These are phyloP conservation scores for Ogataea siamensis DNA, from an alignment of 805 yeast genomes.

Conservation along the genomic window DNA sequence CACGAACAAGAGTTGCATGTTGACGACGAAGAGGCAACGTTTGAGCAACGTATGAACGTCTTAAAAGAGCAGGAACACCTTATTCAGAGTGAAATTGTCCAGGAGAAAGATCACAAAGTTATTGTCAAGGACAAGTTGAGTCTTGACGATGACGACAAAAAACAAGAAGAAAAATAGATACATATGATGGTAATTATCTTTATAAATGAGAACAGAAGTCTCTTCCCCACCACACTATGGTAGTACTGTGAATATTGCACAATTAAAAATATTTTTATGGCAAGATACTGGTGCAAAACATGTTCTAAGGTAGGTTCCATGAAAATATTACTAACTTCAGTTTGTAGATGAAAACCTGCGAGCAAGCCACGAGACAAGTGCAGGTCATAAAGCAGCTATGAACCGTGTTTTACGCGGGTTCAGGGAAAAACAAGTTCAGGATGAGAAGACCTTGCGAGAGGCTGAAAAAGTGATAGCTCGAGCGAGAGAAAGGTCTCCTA, in stretches of 20 bases:
- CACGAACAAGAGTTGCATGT: conserved; percentile 93
- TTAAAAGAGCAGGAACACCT: conserved; percentile 76
- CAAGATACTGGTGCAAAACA: conserved; percentile 37
- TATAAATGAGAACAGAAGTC: not conserved
- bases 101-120: conserved; percentile 63
- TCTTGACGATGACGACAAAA: conserved; percentile 47
- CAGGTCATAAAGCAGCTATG: conserved; percentile 31
- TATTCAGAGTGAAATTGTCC: conserved; percentile 85
- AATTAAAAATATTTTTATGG: too few relatives aligned
- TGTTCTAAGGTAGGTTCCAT: conserved; percentile 35
- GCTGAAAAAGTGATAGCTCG: conserved; percentile 20
- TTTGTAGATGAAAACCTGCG: conserved; percentile 38
- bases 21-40: conserved; percentile 60
- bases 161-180: conserved; percentile 1
- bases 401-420: conserved; percentile 26
- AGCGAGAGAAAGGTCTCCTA: conserved; percentile 3
- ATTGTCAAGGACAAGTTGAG: conserved; percentile 61
- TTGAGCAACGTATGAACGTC: conserved; percentile 68
- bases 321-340: conserved; percentile 22
- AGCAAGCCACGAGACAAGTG: conserved; percentile 34
- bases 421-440: conserved; percentile 26
- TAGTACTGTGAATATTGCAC: too few relatives aligned
- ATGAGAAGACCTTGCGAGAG: conserved; percentile 12
- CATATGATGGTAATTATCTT: not conserved
- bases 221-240: too few relatives aligned